Percentiles rank a stretch among this genome's conserved stretches.
These are phyloP conservation scores for Botryotinia calthae DNA, from an alignment of 2,329 filamentous ascomycete species.

Conservation along the genomic window DNA sequence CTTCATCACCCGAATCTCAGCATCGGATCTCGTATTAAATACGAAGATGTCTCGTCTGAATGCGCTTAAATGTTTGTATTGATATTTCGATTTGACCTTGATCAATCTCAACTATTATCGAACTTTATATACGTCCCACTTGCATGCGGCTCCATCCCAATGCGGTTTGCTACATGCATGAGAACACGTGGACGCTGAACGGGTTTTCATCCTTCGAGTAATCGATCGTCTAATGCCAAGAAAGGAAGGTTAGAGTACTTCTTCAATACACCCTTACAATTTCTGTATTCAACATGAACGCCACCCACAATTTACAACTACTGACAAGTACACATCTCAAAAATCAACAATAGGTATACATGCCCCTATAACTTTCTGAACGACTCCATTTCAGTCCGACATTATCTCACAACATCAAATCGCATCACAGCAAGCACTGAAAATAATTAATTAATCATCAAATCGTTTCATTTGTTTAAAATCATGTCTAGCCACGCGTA, in stretches of 20 bases:
- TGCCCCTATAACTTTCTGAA: not conserved
- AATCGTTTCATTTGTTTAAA: constrained; percentile 9
- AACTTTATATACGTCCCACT: not conserved
- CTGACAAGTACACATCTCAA: not conserved
- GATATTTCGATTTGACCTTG: not conserved
- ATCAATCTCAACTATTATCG: not conserved
- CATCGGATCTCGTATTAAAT: not conserved
- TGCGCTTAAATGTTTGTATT: not conserved
- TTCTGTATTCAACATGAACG: not conserved
- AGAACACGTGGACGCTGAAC: not conserved
- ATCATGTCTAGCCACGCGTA: not conserved
- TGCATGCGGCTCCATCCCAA: not conserved
- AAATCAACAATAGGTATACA: not conserved
- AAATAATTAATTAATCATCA: not conserved
- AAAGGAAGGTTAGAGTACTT: not conserved
- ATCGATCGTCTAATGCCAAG: not conserved
- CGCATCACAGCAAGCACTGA: not conserved
- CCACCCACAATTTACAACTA: not conserved
- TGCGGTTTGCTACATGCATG: not conserved
- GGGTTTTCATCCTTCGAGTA: not conserved
- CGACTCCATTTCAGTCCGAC: not conserved
- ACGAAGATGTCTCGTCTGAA: not conserved
- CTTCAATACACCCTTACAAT: not conserved
- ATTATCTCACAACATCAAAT: not conserved
- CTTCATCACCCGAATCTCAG: not conserved